Evolutionary conservation across 768 basidiomycete genomes (phyloP).

Genomic region (Exidia glandulosa): DNA sequence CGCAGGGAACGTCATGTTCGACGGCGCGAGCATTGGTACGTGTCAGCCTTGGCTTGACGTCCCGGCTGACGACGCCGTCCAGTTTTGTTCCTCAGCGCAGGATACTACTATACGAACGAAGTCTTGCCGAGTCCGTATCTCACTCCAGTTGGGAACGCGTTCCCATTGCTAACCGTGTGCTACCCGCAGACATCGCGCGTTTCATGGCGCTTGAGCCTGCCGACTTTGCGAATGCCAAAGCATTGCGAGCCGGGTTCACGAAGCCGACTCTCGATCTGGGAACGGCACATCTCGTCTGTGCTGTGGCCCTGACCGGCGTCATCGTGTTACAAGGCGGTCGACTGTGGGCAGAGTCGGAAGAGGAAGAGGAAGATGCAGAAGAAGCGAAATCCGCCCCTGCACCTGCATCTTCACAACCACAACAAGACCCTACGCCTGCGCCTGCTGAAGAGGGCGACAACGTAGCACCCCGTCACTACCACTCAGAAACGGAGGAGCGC

Average conservation of each 20-base stretch:
- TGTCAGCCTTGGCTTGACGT: slow-evolving; percentile 3
- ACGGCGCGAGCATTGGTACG: slow-evolving; percentile 81
- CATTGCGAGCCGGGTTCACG: slow-evolving; percentile 54
- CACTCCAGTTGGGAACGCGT: neutral
- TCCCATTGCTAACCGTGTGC: neutral
- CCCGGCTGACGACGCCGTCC: slow-evolving; percentile 3
- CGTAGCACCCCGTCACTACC: too few species aligned
- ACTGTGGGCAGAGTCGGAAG: slow-evolving; percentile 73
- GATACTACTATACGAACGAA: slow-evolving; percentile 61
- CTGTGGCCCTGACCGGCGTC: slow-evolving; percentile 81
- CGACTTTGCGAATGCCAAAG: slow-evolving; percentile 24
- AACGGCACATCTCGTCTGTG: slow-evolving; percentile 74
- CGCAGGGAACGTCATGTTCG: slow-evolving; percentile 84
- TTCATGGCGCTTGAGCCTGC: slow-evolving; percentile 25
- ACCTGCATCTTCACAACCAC: neutral
- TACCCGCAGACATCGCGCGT: slow-evolving; percentile 5
- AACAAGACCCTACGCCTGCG: too few species aligned
- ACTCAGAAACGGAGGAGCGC: too few species aligned
- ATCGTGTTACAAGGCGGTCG: slow-evolving; percentile 73
- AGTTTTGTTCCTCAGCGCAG: slow-evolving; percentile 72
- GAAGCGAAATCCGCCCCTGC: too few species aligned
- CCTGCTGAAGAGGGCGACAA: too few species aligned
- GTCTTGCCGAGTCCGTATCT: slow-evolving; percentile 64
- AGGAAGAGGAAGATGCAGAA: slow-evolving; percentile 17
- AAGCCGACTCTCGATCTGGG: slow-evolving; percentile 66